These are phyloP conservation scores for Fusarium azukiicola DNA, from an alignment of 2,329 filamentous ascomycete species.

Conservation along the genomic window DNA sequence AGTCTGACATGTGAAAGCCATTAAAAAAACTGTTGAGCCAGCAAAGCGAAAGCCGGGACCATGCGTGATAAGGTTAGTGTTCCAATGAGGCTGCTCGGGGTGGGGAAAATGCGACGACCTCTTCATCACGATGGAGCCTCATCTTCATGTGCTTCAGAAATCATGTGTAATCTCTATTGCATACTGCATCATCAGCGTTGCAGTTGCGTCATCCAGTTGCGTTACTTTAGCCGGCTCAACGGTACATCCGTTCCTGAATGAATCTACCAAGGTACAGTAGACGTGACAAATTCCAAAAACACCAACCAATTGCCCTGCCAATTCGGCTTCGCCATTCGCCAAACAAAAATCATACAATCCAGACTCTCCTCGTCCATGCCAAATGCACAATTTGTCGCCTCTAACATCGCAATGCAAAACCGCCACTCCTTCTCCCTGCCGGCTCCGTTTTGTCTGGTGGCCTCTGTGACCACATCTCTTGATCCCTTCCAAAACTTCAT, in stretches of 20 bases:
- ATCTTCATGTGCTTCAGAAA: not conserved
- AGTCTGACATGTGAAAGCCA: constrained; percentile 53
- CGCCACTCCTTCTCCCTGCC: constrained; percentile 36
- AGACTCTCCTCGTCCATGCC: constrained; percentile 34
- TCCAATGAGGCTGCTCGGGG: constrained; percentile 44
- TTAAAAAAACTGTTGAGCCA: constrained; percentile 48
- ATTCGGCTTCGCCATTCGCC: constrained; percentile 49
- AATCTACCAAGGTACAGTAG: not conserved
- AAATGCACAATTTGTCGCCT: constrained; percentile 49
- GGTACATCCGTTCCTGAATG: constrained; percentile 16
- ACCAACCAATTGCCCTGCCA: constrained; percentile 18
- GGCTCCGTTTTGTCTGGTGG: constrained; percentile 32
- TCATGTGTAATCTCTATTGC: constrained; percentile 15
- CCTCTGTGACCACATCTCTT: constrained; percentile 28
- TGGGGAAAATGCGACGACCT: constrained; percentile 39
- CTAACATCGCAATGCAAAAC: constrained; percentile 40
- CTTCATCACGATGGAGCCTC: constrained; percentile 28
- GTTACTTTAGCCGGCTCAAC: constrained; percentile 17
- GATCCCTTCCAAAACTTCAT: constrained; percentile 31
- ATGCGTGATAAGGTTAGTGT: constrained; percentile 43
- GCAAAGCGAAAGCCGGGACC: constrained; percentile 29
- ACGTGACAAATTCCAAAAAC: constrained; percentile 8
- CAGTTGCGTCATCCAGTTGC: constrained; percentile 15
- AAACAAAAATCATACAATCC: constrained; percentile 40
- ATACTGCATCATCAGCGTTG: constrained; percentile 4